Base-by-base conservation (phyloP, 1,284 basidiomycete species). In the Irpex lacteus region DNA sequence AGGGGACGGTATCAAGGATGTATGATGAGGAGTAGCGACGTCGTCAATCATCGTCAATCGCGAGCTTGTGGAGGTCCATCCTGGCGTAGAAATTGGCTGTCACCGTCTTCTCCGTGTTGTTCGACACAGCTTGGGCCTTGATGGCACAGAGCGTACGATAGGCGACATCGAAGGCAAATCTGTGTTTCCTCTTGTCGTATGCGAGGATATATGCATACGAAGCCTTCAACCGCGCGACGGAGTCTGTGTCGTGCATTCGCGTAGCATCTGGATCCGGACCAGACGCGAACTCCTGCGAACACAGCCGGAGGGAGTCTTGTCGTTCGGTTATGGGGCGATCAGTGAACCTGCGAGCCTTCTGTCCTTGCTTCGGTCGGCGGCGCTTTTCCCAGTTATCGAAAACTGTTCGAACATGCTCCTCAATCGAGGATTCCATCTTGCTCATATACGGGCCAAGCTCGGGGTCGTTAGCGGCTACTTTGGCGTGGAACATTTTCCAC, bases 131-230 rank as follows among this genome's bases (percentile, higher is more conserved):
- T 44, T 69, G 61, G 5, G 81, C 80, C 69, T 85, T 85, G 70
- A 86, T 84, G 38, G 71, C 70, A 62, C 84, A 78, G 7, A 87
- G 73, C 60, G 80, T 78, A 11, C 83, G 74, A 74, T 83, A 79
- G 0, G 82, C 81, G 44, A 86, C 77, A 68, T 86, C 78, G 75
- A 80, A 87, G 3, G 85, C 82, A 64, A 85, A 85, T 13, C 81
- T 75, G 1, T 47, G 13, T 34, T 19, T 36, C 68, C 71, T 49
- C 61, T 65, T 63, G 11, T 62, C 61, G 37, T 38, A 72, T 66
- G 83, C 82, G 65, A 78, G 76, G 7, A 75, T 60, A 68, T 86
- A 86, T 2, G 84, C 85, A 67, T 81, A 86, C 7, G 84, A 85
- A 0, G 85, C 84, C 67, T 78, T 78, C 54, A 85, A 62, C 1